phyloP scores from a whole-genome alignment of 768 basidiomycete species.

The Lentinula raphanica region DNA sequence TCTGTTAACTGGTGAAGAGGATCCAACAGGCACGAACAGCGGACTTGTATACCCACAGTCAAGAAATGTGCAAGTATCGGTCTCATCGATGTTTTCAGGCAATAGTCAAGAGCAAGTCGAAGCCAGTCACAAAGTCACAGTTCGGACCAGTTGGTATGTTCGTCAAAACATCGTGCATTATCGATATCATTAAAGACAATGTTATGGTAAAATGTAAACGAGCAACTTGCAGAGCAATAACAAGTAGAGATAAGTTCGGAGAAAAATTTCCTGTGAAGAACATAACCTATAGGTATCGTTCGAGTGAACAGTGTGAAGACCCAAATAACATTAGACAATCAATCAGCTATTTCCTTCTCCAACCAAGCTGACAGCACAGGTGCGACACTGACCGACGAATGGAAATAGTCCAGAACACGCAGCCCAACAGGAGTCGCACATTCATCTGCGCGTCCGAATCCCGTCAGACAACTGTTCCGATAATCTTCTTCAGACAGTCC shows the following conservation, averaged over 20 bases:
- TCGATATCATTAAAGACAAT: too few species aligned
- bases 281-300: neutral
- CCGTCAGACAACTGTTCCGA: slow-evolving; percentile 60
- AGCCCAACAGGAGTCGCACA: slow-evolving; percentile 55
- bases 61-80: neutral
- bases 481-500: slow-evolving; percentile 60
- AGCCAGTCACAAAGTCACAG: neutral
- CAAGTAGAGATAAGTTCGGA: neutral
- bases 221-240: neutral
- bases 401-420: slow-evolving; percentile 40
- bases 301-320: neutral
- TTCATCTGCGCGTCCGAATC: slow-evolving; percentile 77
- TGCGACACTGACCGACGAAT: neutral
- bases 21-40: neutral
- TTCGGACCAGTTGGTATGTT: too few species aligned
- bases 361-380: slow-evolving; percentile 1
- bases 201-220: neutral
- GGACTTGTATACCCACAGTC: neutral
- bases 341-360: slow-evolving; percentile 3
- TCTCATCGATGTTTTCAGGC: neutral
- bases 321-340: neutral
- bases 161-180: too few species aligned
- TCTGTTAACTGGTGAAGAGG: neutral
- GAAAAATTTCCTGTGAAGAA: neutral
- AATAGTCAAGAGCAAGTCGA: neutral